phyloP scores from a whole-genome alignment of 1,139 yeast genomes.

The Taphrina deformans region DNA sequence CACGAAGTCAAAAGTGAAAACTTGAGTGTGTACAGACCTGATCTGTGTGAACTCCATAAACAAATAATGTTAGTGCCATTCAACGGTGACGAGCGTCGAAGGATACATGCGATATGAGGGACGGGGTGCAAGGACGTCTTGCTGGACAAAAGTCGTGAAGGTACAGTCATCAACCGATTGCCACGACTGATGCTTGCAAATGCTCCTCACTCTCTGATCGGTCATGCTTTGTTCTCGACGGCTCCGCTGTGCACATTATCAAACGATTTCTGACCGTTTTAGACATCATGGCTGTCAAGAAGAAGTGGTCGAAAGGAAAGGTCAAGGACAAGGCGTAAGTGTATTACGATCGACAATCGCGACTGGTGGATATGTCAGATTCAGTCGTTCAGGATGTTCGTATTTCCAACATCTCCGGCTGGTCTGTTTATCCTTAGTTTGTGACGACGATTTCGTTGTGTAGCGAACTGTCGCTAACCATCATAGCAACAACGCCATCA shows the following conservation, averaged over 20 bases:
- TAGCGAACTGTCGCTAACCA: background rate
- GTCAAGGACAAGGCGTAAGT: conserved; percentile 98
- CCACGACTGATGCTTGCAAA: background rate
- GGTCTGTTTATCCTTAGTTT: background rate
- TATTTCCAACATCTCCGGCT: background rate
- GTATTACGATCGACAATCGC: background rate
- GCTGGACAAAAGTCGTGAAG: background rate
- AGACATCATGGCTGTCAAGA: conserved; percentile 43
- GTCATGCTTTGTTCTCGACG: too few relatives aligned
- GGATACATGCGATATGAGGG: background rate
- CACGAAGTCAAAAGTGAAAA: background rate
- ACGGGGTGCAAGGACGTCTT: background rate
- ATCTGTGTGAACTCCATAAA: background rate
- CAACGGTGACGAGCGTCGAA: background rate
- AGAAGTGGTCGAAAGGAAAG: conserved; percentile 99
- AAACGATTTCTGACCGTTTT: background rate
- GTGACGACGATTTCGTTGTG: background rate
- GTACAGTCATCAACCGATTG: background rate
- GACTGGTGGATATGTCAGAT: background rate
- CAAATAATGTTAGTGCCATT: conserved; percentile 3
- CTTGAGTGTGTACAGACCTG: background rate
- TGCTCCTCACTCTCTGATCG: too few relatives aligned
- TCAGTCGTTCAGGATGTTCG: background rate
- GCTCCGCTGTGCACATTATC: too few relatives aligned
- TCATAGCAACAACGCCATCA: conserved; percentile 65